Evolutionary conservation across 169 alveolate genomes (phyloP).

Genomic region (Babesia caballi): DNA sequence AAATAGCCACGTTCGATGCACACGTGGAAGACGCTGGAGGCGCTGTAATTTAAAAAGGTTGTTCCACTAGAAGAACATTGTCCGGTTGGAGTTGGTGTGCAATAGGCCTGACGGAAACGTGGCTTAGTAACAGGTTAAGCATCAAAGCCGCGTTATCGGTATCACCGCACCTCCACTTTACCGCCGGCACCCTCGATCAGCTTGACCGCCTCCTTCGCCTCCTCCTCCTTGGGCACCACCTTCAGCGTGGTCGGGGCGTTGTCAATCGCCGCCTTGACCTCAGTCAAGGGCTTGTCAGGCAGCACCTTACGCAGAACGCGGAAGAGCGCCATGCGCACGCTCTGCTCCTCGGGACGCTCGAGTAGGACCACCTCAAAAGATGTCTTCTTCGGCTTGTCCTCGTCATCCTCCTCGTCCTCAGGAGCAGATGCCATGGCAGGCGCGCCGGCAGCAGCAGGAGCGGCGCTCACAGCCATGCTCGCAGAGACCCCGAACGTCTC

Average conservation of each 20-base stretch:
- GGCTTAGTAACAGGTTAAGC: too few relatives aligned
- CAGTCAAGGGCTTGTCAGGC: conserved; percentile 62
- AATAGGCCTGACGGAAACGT: too few relatives aligned
- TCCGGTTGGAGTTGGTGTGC: too few relatives aligned
- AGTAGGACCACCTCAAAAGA: conserved; percentile 64
- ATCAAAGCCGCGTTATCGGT: too few relatives aligned
- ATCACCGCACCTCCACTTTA: conserved; percentile 2
- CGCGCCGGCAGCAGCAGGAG: conserved; percentile 30
- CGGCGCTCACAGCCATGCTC: conserved; percentile 45
- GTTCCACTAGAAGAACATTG: too few relatives aligned
- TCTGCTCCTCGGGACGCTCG: conserved; percentile 52
- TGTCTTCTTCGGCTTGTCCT: conserved; percentile 49
- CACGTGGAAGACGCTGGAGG: too few relatives aligned
- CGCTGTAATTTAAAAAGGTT: too few relatives aligned
- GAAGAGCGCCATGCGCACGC: conserved; percentile 61
- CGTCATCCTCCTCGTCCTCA: conserved; percentile 70
- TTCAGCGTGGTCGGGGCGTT: conserved; percentile 67
- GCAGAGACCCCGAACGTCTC: conserved; percentile 73
- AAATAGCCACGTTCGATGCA: too few relatives aligned
- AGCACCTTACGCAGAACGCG: conserved; percentile 60
- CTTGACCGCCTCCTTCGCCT: conserved; percentile 54
- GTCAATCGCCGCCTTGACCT: conserved; percentile 73
- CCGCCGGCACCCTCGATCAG: conserved; percentile 43
- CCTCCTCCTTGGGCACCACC: conserved; percentile 57
- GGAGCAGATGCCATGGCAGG: conserved; percentile 45